phyloP scores from a whole-genome alignment of 2,329 filamentous ascomycete genomes.

The Aspergillus pseudoviridinutans region DNA sequence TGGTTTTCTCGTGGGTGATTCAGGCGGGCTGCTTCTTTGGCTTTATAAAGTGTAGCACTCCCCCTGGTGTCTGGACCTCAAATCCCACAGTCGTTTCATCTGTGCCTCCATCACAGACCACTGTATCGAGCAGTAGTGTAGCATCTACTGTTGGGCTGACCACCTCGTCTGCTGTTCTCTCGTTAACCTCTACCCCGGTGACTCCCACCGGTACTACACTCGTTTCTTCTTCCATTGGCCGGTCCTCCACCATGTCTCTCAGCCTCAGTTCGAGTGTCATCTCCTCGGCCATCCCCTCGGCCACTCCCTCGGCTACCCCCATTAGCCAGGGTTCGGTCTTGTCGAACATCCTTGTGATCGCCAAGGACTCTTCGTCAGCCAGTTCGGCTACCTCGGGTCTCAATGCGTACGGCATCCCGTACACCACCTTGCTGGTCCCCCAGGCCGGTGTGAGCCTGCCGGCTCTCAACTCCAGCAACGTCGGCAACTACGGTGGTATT shows the following conservation, averaged over 20 bases:
- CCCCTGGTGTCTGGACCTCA: slow-evolving; percentile 25
- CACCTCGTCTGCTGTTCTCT: slow-evolving; percentile 9
- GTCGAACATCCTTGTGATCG: slow-evolving; percentile 54
- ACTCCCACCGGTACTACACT: slow-evolving; percentile 5
- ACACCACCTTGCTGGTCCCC: slow-evolving; percentile 53
- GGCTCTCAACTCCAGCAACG: slow-evolving; percentile 45
- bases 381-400: slow-evolving; percentile 51
- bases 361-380: slow-evolving; percentile 49
- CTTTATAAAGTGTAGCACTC: slow-evolving; percentile 30
- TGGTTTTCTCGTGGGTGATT: slow-evolving; percentile 21
- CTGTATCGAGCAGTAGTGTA: slow-evolving; percentile 6
- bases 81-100: slow-evolving; percentile 22
- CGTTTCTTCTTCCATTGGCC: slow-evolving; percentile 4
- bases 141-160: slow-evolving; percentile 5
- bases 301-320: slow-evolving; percentile 15
- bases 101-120: slow-evolving; percentile 10
- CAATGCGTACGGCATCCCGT: slow-evolving; percentile 60
- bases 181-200: background rate
- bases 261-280: slow-evolving; percentile 11
- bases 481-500: slow-evolving; percentile 59
- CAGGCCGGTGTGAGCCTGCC: slow-evolving; percentile 51
- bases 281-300: slow-evolving; percentile 10
- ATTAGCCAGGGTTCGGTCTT: slow-evolving; percentile 22
- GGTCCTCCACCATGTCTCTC: slow-evolving; percentile 21
- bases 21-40: slow-evolving; percentile 26